These are phyloP conservation scores for Phialophora expanda DNA, from an alignment of 2,329 filamentous ascomycete genomes.

Conservation along the genomic window DNA sequence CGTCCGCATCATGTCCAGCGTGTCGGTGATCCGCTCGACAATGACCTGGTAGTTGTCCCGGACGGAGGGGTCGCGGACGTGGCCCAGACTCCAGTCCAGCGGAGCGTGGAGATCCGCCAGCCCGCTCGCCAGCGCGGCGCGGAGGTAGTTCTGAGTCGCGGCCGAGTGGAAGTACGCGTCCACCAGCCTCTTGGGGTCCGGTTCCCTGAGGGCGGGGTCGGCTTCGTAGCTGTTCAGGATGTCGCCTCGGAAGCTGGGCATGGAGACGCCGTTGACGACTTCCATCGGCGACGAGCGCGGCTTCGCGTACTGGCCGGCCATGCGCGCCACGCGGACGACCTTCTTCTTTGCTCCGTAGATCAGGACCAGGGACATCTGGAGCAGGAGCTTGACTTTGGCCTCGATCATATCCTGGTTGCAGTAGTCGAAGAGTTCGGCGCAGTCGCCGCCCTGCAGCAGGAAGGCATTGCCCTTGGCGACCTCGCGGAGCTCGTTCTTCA, in stretches of 20 bases:
- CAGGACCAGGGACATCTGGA: slow-evolving; percentile 96
- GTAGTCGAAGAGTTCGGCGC: slow-evolving; percentile 96
- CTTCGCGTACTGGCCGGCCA: slow-evolving; percentile 98
- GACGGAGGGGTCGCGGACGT: slow-evolving; percentile 81
- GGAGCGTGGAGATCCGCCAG: slow-evolving; percentile 93
- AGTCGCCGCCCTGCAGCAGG: slow-evolving; percentile 91
- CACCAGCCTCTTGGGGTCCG: slow-evolving; percentile 83
- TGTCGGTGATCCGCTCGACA: slow-evolving; percentile 84
- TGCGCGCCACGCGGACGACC: slow-evolving; percentile 90
- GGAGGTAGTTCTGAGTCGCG: slow-evolving; percentile 90
- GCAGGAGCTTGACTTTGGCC: slow-evolving; percentile 91
- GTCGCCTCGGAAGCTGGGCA: slow-evolving; percentile 91
- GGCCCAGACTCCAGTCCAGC: slow-evolving; percentile 91
- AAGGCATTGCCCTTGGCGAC: slow-evolving; percentile 91
- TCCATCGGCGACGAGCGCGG: slow-evolving; percentile 89
- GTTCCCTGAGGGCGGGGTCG: slow-evolving; percentile 70
- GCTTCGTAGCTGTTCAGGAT: slow-evolving; percentile 85
- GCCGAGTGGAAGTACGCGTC: slow-evolving; percentile 95
- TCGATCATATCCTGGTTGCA: slow-evolving; percentile 88
- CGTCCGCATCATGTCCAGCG: slow-evolving; percentile 90
- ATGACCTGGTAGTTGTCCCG: slow-evolving; percentile 86
- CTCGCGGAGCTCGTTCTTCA: slow-evolving; percentile 79
- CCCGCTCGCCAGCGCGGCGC: slow-evolving; percentile 80
- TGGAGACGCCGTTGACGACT: slow-evolving; percentile 75
- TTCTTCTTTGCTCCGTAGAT: slow-evolving; percentile 82